These are phyloP conservation scores for Acanthamoeba sp. DNA, from an alignment of 208 protist genomes.

Conservation along the genomic window DNA sequence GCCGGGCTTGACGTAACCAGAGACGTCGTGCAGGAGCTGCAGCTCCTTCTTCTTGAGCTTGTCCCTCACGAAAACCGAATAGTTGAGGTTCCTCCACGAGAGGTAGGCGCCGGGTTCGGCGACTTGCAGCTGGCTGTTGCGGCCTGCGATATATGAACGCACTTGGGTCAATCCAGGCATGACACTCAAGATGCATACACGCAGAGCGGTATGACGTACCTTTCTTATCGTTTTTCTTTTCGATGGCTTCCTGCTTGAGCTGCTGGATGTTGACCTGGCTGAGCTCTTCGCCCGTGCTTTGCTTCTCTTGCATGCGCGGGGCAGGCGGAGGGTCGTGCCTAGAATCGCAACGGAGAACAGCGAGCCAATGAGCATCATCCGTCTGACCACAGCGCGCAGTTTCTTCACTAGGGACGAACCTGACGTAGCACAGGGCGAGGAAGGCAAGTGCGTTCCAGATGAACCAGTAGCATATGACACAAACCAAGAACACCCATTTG, in stretches of 20 bases:
- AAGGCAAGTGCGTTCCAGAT: conserved; percentile 1
- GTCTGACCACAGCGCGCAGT: background rate
- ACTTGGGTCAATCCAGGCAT: too few species aligned
- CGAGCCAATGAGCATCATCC: background rate
- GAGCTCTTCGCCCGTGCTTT: background rate
- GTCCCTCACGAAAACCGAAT: conserved; percentile 71
- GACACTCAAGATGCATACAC: too few species aligned
- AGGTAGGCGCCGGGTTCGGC: conserved; percentile 43
- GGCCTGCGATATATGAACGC: too few species aligned
- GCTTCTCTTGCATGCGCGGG: conserved; percentile 5
- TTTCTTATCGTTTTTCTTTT: background rate
- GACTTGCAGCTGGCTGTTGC: background rate
- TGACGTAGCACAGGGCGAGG: background rate
- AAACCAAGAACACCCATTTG: conserved; percentile 23
- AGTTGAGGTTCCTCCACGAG: conserved; percentile 80
- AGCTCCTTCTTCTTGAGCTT: conserved; percentile 74
- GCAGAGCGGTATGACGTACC: too few species aligned
- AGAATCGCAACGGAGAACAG: background rate
- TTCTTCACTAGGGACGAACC: background rate
- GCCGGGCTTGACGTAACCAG: conserved; percentile 85
- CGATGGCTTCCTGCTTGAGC: background rate
- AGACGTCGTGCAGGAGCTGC: conserved; percentile 75
- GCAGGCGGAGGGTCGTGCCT: background rate
- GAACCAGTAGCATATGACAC: background rate
- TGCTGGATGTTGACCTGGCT: background rate